Evolutionary conservation across 2,329 filamentous ascomycete genomes (phyloP).

Genomic region (Trichophyton rubrum): DNA sequence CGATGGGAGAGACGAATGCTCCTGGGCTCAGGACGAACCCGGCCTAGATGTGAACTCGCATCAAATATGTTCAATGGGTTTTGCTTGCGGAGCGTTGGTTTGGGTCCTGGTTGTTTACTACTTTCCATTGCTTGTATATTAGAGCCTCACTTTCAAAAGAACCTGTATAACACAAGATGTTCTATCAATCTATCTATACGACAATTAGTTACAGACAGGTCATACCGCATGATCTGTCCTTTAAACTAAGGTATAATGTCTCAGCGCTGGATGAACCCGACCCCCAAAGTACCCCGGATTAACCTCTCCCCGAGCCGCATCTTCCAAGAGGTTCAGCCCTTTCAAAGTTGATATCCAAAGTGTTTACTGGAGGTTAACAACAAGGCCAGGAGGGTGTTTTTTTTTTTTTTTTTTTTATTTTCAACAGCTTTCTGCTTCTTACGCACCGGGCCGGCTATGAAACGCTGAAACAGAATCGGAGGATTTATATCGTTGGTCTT

Average conservation of each 20-base stretch:
- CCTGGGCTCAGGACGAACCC: not conserved
- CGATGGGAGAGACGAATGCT: not conserved
- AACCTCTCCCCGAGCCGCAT: not conserved
- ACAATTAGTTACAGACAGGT: not conserved
- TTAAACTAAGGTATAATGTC: too few species aligned
- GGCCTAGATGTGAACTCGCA: not conserved
- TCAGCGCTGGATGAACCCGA: too few species aligned
- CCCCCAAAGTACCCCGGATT: not conserved
- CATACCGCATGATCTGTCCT: not conserved
- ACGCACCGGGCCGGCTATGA: slow-evolving; percentile 4
- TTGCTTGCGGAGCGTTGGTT: not conserved
- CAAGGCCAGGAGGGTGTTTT: not conserved
- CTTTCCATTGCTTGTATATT: not conserved
- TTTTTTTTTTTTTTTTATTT: too few species aligned
- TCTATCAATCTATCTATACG: not conserved
- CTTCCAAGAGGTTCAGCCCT: not conserved
- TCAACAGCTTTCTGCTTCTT: not conserved
- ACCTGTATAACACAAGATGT: not conserved
- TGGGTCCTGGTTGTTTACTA: not conserved
- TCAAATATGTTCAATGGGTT: not conserved
- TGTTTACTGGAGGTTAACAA: not conserved
- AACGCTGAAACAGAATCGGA: slow-evolving; percentile 3
- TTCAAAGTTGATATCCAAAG: not conserved
- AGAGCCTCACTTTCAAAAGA: not conserved
- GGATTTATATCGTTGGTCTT: not conserved